Conservation (phyloP, 2,329 filamentous ascomycete genomes). For the Talaromyces sp. region DNA sequence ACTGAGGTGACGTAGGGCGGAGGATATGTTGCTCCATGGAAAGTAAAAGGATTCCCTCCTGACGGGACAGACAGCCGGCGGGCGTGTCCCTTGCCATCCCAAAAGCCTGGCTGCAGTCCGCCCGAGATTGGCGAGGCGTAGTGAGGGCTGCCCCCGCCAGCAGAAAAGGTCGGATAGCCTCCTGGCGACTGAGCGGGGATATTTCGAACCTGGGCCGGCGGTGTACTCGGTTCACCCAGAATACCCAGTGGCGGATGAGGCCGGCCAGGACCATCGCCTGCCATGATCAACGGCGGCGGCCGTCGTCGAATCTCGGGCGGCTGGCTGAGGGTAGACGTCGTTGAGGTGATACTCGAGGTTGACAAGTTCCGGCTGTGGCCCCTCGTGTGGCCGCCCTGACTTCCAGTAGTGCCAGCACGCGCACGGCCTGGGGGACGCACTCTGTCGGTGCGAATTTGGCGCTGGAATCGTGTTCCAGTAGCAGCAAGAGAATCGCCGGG, state of each 20-base stretch:
- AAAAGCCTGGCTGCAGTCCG: conserved; percentile 67
- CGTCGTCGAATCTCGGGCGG: conserved; percentile 61
- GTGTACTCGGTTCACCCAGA: conserved; percentile 56
- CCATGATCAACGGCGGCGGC: conserved; percentile 79
- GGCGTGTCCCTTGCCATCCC: conserved; percentile 62
- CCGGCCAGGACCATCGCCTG: conserved; percentile 58
- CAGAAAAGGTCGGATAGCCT: conserved; percentile 72
- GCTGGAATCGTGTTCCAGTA: conserved; percentile 84
- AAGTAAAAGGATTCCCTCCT: conserved; percentile 67
- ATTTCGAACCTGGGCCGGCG: conserved; percentile 59
- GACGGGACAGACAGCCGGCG: conserved; percentile 81
- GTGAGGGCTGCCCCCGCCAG: conserved; percentile 68
- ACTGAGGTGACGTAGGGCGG: conserved; percentile 52
- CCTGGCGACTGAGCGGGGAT: conserved; percentile 65
- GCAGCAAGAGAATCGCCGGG: conserved; percentile 89
- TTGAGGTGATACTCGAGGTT: conserved; percentile 77
- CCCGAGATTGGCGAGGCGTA: conserved; percentile 72
- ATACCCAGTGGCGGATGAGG: conserved; percentile 62
- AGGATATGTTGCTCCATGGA: conserved; percentile 52
- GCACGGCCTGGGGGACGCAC: conserved; percentile 67
- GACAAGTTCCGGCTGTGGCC: conserved; percentile 84
- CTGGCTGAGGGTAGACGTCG: conserved; percentile 63
- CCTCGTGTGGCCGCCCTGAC: conserved; percentile 63
- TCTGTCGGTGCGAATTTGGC: conserved; percentile 83
- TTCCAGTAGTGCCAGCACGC: conserved; percentile 71